Evolutionary conservation across 1,284 basidiomycete species (phyloP), one percentile per base, ranked within the genome.

Genomic region (Ustilago bromivora): DNA sequence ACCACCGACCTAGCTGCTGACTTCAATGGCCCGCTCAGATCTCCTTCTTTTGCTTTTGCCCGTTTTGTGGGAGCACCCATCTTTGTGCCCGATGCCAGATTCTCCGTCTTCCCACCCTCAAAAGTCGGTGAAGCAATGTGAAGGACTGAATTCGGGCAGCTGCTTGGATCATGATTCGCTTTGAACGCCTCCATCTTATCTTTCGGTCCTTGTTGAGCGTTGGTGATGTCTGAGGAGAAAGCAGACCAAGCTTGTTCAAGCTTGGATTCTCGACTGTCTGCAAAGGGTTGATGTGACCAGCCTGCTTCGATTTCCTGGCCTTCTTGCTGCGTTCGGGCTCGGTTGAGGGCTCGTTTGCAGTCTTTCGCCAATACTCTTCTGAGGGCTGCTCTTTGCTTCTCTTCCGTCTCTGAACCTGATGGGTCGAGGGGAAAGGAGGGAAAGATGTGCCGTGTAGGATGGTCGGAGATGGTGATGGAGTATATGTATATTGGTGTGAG

Each of bases 401-500:
- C 28, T 55, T 19, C 7, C 3, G 19, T 32, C 8, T 32, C 41
- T 46, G 19, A 10, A 10, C 46, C 58, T 3, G 53, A 6, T 32
- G 47, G 5, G 11, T n/a, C 6, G 2, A 36, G n/a, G 4, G 69
- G 63, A 28, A 71, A 71, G 4, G 60, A 11, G 1, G 70, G 63
- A 23, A 77, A 74, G 61, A 78, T 62, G 53, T 70, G 58, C 10
- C 59, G 58, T 3, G 57, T 61, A 4, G 76, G 47, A 41, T 68
- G 58, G 40, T 75, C 73, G 19, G 54, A 54, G n/a, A 80, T 62
- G 23, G 79, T 73, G 32, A 79, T 23, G 13, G 54, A 66, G 46
- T 41, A 7, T 23, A 82, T 57, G 17, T 59, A 54, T 23, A 81
- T 40, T 12, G 78, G 78, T 19, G 72, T 61, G 23, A 81, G n/a